Conservation (phyloP, 2,329 filamentous ascomycete genomes). For the Zasmidium angulare region DNA sequence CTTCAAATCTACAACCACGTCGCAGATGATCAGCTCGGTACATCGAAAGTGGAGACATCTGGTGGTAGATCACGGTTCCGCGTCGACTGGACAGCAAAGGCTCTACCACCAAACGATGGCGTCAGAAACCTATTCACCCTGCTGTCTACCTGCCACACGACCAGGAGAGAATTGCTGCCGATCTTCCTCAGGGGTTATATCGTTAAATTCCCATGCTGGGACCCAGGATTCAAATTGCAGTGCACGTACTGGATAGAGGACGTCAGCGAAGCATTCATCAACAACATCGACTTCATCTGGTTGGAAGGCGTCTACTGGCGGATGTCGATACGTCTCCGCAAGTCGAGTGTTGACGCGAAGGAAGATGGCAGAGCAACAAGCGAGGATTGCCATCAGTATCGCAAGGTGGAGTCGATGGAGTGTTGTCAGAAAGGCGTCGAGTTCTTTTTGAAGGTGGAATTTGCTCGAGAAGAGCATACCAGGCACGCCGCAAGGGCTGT, state of each 20-base stretch:
- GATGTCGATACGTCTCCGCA: constrained; percentile 8
- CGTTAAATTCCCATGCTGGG: constrained; percentile 21
- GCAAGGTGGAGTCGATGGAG: constrained; percentile 7
- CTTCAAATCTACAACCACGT: constrained; percentile 16
- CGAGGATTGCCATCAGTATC: constrained; percentile 11
- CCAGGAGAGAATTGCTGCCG: constrained; percentile 12
- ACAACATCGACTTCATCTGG: constrained; percentile 19
- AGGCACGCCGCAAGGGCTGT: constrained; percentile 3
- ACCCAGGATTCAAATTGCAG: constrained; percentile 18
- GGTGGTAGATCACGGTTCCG: not conserved
- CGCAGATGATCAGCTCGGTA: not conserved
- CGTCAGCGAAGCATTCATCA: constrained; percentile 14
- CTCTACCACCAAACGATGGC: not conserved
- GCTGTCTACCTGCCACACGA: constrained; percentile 5
- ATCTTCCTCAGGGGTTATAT: constrained; percentile 14
- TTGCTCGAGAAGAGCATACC: constrained; percentile 4
- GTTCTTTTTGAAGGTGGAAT: constrained; percentile 17
- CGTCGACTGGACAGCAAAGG: not conserved
- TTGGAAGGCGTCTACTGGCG: constrained; percentile 20
- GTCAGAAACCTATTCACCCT: not conserved
- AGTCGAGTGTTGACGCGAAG: not conserved
- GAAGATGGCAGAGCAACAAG: constrained; percentile 16
- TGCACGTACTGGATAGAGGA: constrained; percentile 16
- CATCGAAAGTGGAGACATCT: not conserved
- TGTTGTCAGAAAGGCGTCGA: not conserved